These are phyloP conservation scores for Pyrus betulifolia DNA, from an alignment of 306 rosid species.

Conservation along the genomic window DNA sequence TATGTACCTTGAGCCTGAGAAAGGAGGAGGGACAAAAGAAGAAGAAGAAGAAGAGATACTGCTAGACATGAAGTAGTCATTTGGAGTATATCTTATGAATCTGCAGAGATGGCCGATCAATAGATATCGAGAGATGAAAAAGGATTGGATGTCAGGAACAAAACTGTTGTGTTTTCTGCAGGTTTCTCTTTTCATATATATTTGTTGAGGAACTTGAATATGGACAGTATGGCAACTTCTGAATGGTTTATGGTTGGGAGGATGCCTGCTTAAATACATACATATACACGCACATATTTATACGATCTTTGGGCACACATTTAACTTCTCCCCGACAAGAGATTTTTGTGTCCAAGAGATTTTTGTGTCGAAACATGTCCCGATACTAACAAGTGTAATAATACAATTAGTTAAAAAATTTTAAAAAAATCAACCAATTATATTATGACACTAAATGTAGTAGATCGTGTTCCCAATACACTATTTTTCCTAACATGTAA, in stretches of 20 bases:
- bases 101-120: neutral
- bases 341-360: no score
- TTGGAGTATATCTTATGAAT: conserved; percentile 14
- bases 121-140: neutral
- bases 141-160: conserved; percentile 4
- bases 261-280: conserved; percentile 25
- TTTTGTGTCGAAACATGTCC: no score
- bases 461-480: accelerated
- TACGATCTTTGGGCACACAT: conserved; percentile 38
- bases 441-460: no score
- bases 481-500: conserved; percentile 15
- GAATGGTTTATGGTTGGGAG: conserved; percentile 23
- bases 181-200: neutral
- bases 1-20: conserved; percentile 53
- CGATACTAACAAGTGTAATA: no score
- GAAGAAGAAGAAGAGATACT: conserved; percentile 48
- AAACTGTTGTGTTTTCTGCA: neutral
- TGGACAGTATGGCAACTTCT: neutral
- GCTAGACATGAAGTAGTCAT: conserved; percentile 43
- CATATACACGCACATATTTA: neutral
- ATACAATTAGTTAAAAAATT: no score
- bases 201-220: neutral
- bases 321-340: conserved; percentile 6
- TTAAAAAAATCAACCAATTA: no score
- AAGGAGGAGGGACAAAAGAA: conserved; percentile 45